Conservation (phyloP, 2,329 filamentous ascomycete species). For the Trichoderma gracile region DNA sequence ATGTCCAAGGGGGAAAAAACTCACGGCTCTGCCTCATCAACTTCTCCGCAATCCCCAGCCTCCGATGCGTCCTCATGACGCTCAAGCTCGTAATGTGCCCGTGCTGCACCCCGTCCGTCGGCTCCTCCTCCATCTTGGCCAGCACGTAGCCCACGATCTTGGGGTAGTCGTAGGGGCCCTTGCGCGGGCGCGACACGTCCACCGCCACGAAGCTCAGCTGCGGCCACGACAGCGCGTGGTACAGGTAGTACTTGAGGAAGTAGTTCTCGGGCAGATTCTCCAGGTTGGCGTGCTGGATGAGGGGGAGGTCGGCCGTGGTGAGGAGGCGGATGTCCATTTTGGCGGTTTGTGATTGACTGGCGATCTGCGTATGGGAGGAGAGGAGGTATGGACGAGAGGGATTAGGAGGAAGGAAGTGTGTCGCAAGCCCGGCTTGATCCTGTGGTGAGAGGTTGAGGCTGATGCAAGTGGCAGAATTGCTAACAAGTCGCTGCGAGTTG, state of each 20-base stretch:
- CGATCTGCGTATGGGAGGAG: not conserved
- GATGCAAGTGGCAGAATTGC: conserved; percentile 10
- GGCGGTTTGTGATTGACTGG: no score
- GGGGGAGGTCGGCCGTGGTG: conserved; percentile 77
- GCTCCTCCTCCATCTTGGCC: conserved; percentile 99
- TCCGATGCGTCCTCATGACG: conserved; percentile 93
- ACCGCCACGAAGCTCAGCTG: conserved; percentile 96
- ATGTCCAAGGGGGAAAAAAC: conserved; percentile 42
- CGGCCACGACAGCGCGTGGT: conserved; percentile 97
- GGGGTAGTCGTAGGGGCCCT: conserved; percentile 82
- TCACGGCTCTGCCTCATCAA: conserved; percentile 93
- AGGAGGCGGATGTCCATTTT: conserved; percentile 89
- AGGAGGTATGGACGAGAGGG: not conserved
- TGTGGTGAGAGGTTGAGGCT: not conserved
- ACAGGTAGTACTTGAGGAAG: conserved; percentile 99
- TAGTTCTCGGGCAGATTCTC: conserved; percentile 99
- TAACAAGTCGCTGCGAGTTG: not conserved
- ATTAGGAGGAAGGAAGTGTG: not conserved
- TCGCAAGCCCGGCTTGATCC: not conserved
- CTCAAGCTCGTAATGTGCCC: conserved; percentile 94
- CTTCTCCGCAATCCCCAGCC: conserved; percentile 92
- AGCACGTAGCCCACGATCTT: conserved; percentile 99
- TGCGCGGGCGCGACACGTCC: conserved; percentile 77
- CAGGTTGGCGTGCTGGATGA: conserved; percentile 97
- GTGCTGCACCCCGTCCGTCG: conserved; percentile 83